Evolutionary conservation across 73 alveolate genomes (phyloP), one percentile per base, ranked within the genome.

Genomic region (Paramecium primaurelia): DNA sequence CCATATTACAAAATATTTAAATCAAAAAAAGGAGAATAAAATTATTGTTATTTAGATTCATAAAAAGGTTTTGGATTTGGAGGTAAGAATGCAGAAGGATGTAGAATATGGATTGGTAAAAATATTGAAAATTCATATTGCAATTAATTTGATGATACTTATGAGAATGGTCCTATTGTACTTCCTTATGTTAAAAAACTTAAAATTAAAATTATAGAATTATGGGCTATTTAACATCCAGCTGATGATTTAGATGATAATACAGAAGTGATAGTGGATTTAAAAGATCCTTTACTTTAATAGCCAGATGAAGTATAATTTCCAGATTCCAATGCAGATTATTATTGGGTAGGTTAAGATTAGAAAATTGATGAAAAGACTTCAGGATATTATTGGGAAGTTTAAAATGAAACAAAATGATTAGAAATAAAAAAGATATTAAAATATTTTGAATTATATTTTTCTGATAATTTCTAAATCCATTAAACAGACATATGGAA

Each of bases 321-420:
- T 10, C 68, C 58, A 32, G 88, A 75, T 75, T 75, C 88, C 5
- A 75, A 75, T 75, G 88, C 88, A 10, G 60, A 75, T 75, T 75
- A 37, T 10, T 75, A 75, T 42, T 75, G 88, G 88, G 58, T 75
- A 0, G 47, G 36, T 11, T 22, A 64, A 32, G 84, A 75, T 12
- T 10, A 30, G 20, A 36, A 75, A 75, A 37, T n/a, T 16, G 88
- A 75, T 12, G 88, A 38, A 42, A 36, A 75, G 34, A 30, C 4
- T 22, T 75, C 88, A 9, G 88, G 88, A 3, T 75, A 75, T 75
- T 75, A 75, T 75, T 75, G 88, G 88, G 84, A 64, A 64, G 85
- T 18, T 4, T n/a, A 54, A 18, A 54, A 22, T 54, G 69, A 54
- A 34, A 18, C 32, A 54, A 54, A 54, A 54, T 54, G 69, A 54